Conservation (phyloP, 2,329 filamentous ascomycete genomes). For the Fusarium ambrosium region DNA sequence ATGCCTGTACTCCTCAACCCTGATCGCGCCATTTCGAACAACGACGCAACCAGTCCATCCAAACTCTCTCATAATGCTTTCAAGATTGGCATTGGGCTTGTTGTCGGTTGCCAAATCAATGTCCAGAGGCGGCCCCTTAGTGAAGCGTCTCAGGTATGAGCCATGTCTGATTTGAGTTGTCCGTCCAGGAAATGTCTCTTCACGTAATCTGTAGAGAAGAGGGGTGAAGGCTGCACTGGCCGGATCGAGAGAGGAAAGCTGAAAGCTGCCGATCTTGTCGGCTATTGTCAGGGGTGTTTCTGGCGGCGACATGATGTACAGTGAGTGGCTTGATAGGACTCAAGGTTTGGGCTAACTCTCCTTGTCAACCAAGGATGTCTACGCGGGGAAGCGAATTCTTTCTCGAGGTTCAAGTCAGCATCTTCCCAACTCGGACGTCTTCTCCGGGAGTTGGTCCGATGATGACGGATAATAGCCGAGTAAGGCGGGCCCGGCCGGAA, state of each 20-base stretch:
- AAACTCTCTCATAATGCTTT: constrained; percentile 24
- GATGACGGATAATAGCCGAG: not conserved
- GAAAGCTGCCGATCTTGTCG: constrained; percentile 29
- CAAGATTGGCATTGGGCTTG: not conserved
- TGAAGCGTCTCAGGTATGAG: constrained; percentile 23
- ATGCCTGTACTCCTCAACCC: constrained; percentile 31
- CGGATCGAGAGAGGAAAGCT: constrained; percentile 19
- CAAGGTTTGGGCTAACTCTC: not conserved
- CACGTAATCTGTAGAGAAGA: constrained; percentile 34
- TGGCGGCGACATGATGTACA: not conserved
- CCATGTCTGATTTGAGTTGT: constrained; percentile 34
- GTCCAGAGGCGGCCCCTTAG: constrained; percentile 3
- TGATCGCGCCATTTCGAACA: constrained; percentile 19
- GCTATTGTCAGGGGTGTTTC: not conserved
- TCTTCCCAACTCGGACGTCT: not conserved
- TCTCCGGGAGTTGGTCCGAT: not conserved
- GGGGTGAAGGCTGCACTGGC: constrained; percentile 34
- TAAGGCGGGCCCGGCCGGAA: not conserved
- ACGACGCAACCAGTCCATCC: constrained; percentile 32
- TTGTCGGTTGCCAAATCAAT: not conserved
- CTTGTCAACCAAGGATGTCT: not conserved
- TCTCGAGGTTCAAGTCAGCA: not conserved
- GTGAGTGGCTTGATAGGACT: not conserved
- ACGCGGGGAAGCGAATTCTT: not conserved
- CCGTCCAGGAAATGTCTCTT: constrained; percentile 34